These are phyloP conservation scores for Entamoeba nuttalli DNA, from an alignment of 208 protist species.

Conservation along the genomic window DNA sequence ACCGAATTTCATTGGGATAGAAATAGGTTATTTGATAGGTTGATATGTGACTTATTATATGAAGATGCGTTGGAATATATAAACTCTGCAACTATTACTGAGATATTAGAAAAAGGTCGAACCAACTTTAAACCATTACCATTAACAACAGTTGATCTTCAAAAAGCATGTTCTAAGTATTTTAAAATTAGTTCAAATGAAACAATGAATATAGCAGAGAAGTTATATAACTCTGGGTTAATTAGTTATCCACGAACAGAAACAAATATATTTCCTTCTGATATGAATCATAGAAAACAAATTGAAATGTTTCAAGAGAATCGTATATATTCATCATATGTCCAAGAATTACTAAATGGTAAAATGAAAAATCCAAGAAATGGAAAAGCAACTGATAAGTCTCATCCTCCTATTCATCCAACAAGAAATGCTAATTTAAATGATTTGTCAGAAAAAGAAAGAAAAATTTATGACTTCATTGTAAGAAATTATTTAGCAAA, in stretches of 20 bases:
- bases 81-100: neutral
- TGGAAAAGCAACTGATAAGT: slow-evolving; percentile 33
- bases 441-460: neutral
- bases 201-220: slow-evolving; percentile 70
- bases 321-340: neutral
- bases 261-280: slow-evolving; percentile 64
- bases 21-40: neutral
- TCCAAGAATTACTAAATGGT: neutral
- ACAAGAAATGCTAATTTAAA: slow-evolving; percentile 29
- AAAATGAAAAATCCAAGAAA: neutral
- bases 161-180: slow-evolving; percentile 73
- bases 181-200: neutral
- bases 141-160: slow-evolving; percentile 85
- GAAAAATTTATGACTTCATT: slow-evolving; percentile 77
- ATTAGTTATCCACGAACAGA: slow-evolving; percentile 93
- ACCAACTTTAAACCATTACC: slow-evolving; percentile 57
- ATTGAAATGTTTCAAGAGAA: neutral
- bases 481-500: slow-evolving; percentile 87
- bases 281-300: neutral
- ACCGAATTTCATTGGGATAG: neutral
- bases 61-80: neutral
- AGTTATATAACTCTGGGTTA: slow-evolving; percentile 78
- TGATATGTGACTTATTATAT: neutral
- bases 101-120: neutral
- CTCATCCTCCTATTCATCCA: slow-evolving; percentile 69